A percentile compares a stretch with the other conserved stretches of the same genome.
Conservation (phyloP, 306 rosid species). For the Citrullus colocynthis region DNA sequence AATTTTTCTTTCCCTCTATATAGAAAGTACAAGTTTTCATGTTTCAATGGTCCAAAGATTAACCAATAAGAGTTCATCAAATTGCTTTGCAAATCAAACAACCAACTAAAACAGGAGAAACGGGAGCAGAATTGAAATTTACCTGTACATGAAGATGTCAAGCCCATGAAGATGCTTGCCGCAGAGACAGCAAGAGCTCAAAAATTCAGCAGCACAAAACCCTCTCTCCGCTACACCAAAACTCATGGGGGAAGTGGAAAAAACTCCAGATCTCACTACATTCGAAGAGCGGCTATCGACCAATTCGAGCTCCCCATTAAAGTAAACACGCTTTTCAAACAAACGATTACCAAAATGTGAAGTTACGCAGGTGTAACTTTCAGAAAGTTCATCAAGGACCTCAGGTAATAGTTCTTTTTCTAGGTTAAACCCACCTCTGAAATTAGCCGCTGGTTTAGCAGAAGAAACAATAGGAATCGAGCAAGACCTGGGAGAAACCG, state of each 20-base stretch:
- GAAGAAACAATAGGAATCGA: conserved; percentile 53
- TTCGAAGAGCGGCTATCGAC: conserved; percentile 4
- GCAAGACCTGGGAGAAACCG: conserved; percentile 26
- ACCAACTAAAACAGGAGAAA: not conserved
- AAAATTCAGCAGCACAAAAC: conserved; percentile 32
- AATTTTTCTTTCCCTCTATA: not conserved
- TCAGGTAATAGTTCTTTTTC: conserved; percentile 11
- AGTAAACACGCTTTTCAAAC: conserved; percentile 27
- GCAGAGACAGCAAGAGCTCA: conserved; percentile 49
- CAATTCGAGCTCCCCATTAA: conserved; percentile 22
- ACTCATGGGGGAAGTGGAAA: conserved; percentile 46
- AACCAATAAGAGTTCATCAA: not conserved
- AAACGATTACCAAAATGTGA: conserved; percentile 28
- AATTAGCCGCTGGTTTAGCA: conserved; percentile 54
- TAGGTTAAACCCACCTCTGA: conserved; percentile 22
- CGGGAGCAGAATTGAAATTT: not conserved
- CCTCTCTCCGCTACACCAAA: conserved; percentile 20
- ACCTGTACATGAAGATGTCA: conserved; percentile 84
- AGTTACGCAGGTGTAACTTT: conserved; percentile 50
- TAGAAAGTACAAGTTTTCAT: not conserved
- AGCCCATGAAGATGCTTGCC: conserved; percentile 49
- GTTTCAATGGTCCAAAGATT: not conserved
- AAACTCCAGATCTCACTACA: conserved; percentile 24
- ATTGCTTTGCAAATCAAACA: not conserved
- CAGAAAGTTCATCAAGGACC: conserved; percentile 29